A percentile compares a stretch with the other conserved stretches of the same genome.
Conservation (phyloP, 768 basidiomycete genomes). For the Boletus pseudopeckii region DNA sequence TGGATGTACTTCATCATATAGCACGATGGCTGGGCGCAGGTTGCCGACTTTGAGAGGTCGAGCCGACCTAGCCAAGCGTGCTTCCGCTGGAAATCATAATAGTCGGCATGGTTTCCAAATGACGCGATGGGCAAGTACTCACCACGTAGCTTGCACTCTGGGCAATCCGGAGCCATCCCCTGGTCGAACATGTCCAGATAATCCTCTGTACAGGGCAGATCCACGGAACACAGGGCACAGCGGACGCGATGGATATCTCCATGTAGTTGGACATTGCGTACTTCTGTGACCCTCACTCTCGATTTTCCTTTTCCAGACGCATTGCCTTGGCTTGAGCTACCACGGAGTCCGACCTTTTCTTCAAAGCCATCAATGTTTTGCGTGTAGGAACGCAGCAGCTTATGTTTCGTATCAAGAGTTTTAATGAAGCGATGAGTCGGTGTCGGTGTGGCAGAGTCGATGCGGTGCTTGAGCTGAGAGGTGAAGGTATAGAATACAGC, state of each 20-base stretch:
- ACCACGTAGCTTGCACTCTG: conserved; percentile 82
- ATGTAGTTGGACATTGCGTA: conserved; percentile 90
- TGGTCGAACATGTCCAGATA: conserved; percentile 61
- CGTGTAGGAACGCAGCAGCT: conserved; percentile 87
- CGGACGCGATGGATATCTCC: conserved; percentile 91
- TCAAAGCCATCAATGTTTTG: conserved; percentile 99
- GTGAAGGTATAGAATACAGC: conserved; percentile 95
- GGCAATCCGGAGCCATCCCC: conserved; percentile 80
- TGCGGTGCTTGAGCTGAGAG: conserved; percentile 79
- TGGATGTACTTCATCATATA: conserved; percentile 94
- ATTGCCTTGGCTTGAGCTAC: conserved; percentile 55
- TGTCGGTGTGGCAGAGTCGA: conserved; percentile 77
- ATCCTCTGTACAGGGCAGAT: conserved; percentile 64
- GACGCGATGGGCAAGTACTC: conserved; percentile 32
- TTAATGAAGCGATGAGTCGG: conserved; percentile 88
- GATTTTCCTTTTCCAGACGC: conserved; percentile 62
- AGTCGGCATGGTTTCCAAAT: background rate
- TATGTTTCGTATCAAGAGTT: conserved; percentile 77
- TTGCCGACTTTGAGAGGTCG: conserved; percentile 75
- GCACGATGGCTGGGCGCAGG: conserved; percentile 90
- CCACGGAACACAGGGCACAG: conserved; percentile 79
- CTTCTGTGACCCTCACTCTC: conserved; percentile 64
- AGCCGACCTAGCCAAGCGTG: conserved; percentile 78
- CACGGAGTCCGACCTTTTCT: conserved; percentile 68
- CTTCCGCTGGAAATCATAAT: conserved; percentile 50